Conservation (phyloP, 164 flowering plant genomes). For the Magnolia officinalis region DNA sequence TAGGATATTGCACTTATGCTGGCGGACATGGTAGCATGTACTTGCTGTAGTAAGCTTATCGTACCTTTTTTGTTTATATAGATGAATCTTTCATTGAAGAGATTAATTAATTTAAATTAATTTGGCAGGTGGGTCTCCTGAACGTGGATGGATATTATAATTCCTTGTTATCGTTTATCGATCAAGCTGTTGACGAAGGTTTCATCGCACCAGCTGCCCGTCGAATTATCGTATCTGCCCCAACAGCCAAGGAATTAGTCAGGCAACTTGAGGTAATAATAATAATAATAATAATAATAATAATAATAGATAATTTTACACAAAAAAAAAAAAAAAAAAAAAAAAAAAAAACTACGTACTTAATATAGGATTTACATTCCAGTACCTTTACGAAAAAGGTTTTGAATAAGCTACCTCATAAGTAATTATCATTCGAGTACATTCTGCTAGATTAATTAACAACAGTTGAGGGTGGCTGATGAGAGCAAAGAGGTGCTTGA, state of each 20-base stretch:
- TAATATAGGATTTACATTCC: neutral
- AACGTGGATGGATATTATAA: constrained; percentile 90
- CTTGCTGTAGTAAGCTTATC: neutral
- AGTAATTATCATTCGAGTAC: neutral
- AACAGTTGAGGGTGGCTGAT: neutral
- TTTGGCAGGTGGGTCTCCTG: constrained; percentile 80
- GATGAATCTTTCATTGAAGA: neutral
- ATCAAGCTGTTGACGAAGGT: constrained; percentile 95
- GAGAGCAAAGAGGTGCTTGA: neutral
- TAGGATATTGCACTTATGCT: no score
- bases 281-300: constrained; percentile 14
- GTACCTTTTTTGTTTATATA: neutral
- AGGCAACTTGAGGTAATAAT: constrained; percentile 63
- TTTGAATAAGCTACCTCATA: neutral
- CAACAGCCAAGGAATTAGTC: constrained; percentile 71
- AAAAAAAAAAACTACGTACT: neutral
- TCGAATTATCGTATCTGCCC: constrained; percentile 77
- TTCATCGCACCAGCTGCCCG: constrained; percentile 79
- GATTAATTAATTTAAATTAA: neutral
- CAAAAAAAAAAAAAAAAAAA: neutral
- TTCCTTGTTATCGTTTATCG: constrained; percentile 71
- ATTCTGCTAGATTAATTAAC: neutral
- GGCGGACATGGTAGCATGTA: no score
- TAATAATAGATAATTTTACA: neutral
- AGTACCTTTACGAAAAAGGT: neutral